Conservation (phyloP, 352 stramenopile genomes). For the Phytophthora idaei region DNA sequence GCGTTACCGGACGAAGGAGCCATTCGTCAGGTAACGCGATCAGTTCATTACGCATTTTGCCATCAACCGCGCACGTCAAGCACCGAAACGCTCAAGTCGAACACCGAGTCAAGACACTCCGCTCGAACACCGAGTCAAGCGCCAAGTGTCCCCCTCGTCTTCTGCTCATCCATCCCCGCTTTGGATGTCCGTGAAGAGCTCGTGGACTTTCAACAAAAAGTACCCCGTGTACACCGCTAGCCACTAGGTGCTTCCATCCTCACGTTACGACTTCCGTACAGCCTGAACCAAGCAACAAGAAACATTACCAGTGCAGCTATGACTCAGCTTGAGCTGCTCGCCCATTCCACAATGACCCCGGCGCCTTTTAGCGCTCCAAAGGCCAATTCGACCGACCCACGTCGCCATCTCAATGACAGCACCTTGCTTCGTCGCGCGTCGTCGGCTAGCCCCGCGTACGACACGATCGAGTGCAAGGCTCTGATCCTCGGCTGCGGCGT, state of each 20-base stretch:
- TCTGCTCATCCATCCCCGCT: constrained; percentile 25
- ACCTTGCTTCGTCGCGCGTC: constrained; percentile 40
- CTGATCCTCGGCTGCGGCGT: constrained; percentile 84
- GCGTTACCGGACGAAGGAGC: constrained; percentile 10
- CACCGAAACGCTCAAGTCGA: constrained; percentile 21
- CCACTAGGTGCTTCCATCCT: constrained; percentile 48
- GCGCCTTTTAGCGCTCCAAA: constrained; percentile 41
- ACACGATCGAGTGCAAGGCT: constrained; percentile 63
- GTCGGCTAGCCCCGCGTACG: constrained; percentile 41
- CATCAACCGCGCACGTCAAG: constrained; percentile 32
- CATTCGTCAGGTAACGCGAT: constrained; percentile 69
- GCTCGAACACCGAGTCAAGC: constrained; percentile 15
- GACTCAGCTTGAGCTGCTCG: constrained; percentile 60
- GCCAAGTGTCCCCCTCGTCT: constrained; percentile 23
- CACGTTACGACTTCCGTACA: background rate
- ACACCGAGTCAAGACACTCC: constrained; percentile 5
- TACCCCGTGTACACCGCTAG: constrained; percentile 75
- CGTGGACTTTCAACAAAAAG: constrained; percentile 88
- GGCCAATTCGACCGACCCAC: constrained; percentile 35
- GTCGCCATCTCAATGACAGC: constrained; percentile 44
- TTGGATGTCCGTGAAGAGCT: constrained; percentile 85
- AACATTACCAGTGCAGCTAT: constrained; percentile 30
- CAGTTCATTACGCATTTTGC: constrained; percentile 71
- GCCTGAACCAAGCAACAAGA: constrained; percentile 12
- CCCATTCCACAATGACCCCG: constrained; percentile 21